These are phyloP conservation scores for Crotalaria pallida DNA, from an alignment of 306 rosid species.

Conservation along the genomic window DNA sequence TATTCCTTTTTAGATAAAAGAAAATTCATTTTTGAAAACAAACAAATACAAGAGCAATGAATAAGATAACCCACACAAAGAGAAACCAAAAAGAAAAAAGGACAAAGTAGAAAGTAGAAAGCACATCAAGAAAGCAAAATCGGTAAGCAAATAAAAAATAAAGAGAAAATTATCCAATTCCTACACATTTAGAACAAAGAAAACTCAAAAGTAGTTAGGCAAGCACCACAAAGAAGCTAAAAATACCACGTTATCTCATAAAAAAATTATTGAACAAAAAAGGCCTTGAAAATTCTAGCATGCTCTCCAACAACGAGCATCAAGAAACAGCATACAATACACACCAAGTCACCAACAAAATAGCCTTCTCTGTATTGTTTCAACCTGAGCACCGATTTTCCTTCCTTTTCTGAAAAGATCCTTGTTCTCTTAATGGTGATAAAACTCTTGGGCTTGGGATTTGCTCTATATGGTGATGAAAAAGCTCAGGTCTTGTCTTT, in stretches of 20 bases:
- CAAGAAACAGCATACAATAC: not conserved
- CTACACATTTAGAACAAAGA: not conserved
- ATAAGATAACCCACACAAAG: not conserved
- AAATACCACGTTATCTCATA: not conserved
- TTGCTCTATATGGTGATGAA: too few relatives aligned
- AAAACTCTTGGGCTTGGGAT: too few relatives aligned
- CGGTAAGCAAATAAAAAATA: too few relatives aligned
- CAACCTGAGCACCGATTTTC: too few relatives aligned
- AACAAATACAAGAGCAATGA: not conserved
- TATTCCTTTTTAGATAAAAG: not conserved
- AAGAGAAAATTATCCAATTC: not conserved
- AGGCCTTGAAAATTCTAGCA: not conserved
- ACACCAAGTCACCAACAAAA: not conserved
- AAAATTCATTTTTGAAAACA: not conserved
- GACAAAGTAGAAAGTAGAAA: not conserved
- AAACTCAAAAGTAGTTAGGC: not conserved
- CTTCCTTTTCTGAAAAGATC: too few relatives aligned
- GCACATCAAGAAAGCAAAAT: not conserved
- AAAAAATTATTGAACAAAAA: not conserved
- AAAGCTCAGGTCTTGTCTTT: too few relatives aligned
- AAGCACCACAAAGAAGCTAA: not conserved
- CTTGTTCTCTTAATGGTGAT: too few relatives aligned
- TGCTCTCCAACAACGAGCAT: not conserved
- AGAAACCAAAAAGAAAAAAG: not conserved
- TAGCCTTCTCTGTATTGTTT: not conserved